phyloP scores from a whole-genome alignment of 1,139 yeast species.

The Wickerhamomyces sp. region DNA sequence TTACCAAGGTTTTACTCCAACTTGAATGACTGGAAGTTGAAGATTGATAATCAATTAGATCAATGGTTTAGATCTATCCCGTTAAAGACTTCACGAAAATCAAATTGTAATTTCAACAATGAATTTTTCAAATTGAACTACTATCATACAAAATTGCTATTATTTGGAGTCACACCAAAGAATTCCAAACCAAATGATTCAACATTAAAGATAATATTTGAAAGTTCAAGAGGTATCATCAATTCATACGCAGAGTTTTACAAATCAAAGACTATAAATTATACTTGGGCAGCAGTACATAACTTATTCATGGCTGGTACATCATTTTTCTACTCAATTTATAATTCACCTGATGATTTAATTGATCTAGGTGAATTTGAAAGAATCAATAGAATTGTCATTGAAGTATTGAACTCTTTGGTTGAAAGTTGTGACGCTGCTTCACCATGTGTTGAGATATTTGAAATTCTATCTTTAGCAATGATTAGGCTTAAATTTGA shows the following conservation, averaged over 20 bases:
- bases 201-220: slow-evolving; percentile 54
- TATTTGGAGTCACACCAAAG: slow-evolving; percentile 76
- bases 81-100: slow-evolving; percentile 52
- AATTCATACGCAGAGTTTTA: slow-evolving; percentile 56
- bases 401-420: slow-evolving; percentile 56
- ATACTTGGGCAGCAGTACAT: slow-evolving; percentile 93
- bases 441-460: slow-evolving; percentile 60
- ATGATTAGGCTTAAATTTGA: slow-evolving; percentile 60
- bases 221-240: slow-evolving; percentile 64
- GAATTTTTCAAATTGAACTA: slow-evolving; percentile 72
- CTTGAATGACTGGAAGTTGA: slow-evolving; percentile 54
- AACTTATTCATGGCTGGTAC: slow-evolving; percentile 87
- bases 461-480: slow-evolving; percentile 68
- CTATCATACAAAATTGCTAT: slow-evolving; percentile 64
- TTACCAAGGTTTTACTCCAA: slow-evolving; percentile 59
- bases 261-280: slow-evolving; percentile 57
- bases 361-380: slow-evolving; percentile 48
- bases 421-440: slow-evolving; percentile 79
- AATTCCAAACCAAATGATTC: slow-evolving; percentile 47
- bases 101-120: slow-evolving; percentile 71
- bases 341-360: slow-evolving; percentile 55
- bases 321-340: slow-evolving; percentile 71
- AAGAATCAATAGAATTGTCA: slow-evolving; percentile 49
- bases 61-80: slow-evolving; percentile 52
- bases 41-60: slow-evolving; percentile 47